These are phyloP conservation scores for Phytophthora citrophthora DNA, from an alignment of 352 stramenopile species.

Conservation along the genomic window DNA sequence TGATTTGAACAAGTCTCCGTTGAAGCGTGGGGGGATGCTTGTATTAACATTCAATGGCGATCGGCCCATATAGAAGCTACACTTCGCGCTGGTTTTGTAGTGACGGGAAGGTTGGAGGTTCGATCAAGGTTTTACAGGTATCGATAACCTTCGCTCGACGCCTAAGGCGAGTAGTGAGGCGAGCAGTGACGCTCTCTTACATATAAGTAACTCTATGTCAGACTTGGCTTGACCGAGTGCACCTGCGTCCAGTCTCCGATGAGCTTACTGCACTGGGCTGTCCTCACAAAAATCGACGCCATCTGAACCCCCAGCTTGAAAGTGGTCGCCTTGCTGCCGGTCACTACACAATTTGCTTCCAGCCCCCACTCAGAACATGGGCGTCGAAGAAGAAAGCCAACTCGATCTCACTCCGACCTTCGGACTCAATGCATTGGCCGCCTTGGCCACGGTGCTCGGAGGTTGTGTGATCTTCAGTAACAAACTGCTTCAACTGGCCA, in stretches of 20 bases:
- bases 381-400: constrained; percentile 33
- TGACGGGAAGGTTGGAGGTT: too few species aligned
- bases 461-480: constrained; percentile 78
- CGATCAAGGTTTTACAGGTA: too few species aligned
- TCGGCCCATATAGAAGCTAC: too few species aligned
- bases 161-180: constrained; percentile 22
- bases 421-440: constrained; percentile 61
- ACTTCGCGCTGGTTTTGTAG: too few species aligned
- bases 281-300: constrained; percentile 22
- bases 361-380: constrained; percentile 24
- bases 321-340: background rate
- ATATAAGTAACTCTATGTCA: constrained; percentile 26
- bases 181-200: constrained; percentile 5
- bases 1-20: too few species aligned
- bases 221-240: constrained; percentile 20
- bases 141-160: background rate
- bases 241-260: constrained; percentile 27
- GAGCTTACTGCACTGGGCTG: constrained; percentile 5
- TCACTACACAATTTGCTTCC: constrained; percentile 35
- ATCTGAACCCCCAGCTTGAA: constrained; percentile 22
- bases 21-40: too few species aligned
- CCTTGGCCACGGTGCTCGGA: constrained; percentile 64
- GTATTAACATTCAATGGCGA: too few species aligned
- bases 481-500: constrained; percentile 66
- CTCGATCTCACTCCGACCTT: constrained; percentile 48